Evolutionary conservation across 768 basidiomycete species (phyloP).

Genomic region (Suillus variegatus): DNA sequence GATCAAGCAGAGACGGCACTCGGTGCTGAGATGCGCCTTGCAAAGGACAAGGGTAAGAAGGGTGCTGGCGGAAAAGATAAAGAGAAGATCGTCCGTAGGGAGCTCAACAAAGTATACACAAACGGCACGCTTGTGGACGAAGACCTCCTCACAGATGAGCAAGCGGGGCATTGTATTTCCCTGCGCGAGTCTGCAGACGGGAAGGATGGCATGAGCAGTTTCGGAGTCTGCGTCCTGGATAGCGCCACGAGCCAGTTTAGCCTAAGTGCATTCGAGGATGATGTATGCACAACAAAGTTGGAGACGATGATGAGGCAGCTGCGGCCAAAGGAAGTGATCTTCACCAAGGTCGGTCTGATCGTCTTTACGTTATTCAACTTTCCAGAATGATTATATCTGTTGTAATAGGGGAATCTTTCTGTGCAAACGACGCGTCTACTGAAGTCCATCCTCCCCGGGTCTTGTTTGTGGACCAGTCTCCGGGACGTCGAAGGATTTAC

Average conservation of each 20-base stretch:
- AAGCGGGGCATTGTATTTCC: slow-evolving; percentile 93
- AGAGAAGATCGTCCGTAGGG: slow-evolving; percentile 91
- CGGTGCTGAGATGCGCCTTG: slow-evolving; percentile 93
- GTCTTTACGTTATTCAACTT: not conserved
- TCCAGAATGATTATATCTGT: not conserved
- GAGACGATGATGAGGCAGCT: slow-evolving; percentile 94
- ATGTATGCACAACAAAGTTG: slow-evolving; percentile 86
- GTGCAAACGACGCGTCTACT: slow-evolving; percentile 81
- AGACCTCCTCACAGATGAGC: slow-evolving; percentile 85
- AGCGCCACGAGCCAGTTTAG: slow-evolving; percentile 96
- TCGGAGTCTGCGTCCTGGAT: slow-evolving; percentile 91
- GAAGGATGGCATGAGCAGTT: slow-evolving; percentile 50
- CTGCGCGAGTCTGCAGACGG: slow-evolving; percentile 60
- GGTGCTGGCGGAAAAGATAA: slow-evolving; percentile 52
- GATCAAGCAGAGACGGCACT: slow-evolving; percentile 97
- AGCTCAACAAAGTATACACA: slow-evolving; percentile 94
- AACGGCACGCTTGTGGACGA: slow-evolving; percentile 95
- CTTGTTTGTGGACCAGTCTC: slow-evolving; percentile 88
- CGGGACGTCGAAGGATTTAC: slow-evolving; percentile 80
- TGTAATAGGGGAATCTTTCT: slow-evolving; percentile 76
- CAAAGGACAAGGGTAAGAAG: slow-evolving; percentile 52
- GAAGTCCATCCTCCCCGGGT: slow-evolving; percentile 75
- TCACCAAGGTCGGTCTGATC: slow-evolving; percentile 67
- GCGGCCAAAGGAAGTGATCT: slow-evolving; percentile 87
- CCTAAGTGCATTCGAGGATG: slow-evolving; percentile 86